phyloP scores from a whole-genome alignment of 495 filamentous ascomycete genomes.

The Xylaria curta region DNA sequence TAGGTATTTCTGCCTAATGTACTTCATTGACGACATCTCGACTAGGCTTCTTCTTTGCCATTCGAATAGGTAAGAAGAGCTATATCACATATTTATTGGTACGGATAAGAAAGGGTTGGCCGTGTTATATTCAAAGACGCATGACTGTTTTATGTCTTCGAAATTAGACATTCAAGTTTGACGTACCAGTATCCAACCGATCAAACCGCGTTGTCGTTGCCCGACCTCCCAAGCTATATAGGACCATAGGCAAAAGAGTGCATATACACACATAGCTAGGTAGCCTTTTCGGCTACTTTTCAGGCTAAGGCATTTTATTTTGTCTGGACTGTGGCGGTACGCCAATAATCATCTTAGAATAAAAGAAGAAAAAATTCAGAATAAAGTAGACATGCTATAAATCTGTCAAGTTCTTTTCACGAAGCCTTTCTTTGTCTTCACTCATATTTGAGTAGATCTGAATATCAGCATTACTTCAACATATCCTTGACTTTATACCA shows the following conservation, averaged over 20 bases:
- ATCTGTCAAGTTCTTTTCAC: not conserved
- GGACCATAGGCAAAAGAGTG: not conserved
- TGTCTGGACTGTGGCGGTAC: not conserved
- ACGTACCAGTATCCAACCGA: not conserved
- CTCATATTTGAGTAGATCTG: not conserved
- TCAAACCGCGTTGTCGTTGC: not conserved
- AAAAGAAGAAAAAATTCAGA: not conserved
- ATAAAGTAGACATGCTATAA: not conserved
- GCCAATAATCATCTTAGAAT: not conserved
- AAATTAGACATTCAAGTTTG: not conserved
- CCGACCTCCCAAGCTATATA: not conserved
- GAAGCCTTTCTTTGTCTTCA: not conserved
- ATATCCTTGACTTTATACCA: not conserved
- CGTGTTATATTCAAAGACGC: not conserved
- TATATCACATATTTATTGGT: not conserved
- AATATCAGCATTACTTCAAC: not conserved
- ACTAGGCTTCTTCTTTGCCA: not conserved
- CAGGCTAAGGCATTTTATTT: constrained; percentile 3
- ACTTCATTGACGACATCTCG: not conserved
- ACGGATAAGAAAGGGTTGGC: not conserved
- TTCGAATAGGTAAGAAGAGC: not conserved
- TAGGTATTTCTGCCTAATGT: not conserved
- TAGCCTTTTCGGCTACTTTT: not conserved
- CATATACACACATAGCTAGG: not conserved
- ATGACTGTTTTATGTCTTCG: not conserved